Base-by-base conservation (phyloP, 2,329 filamentous ascomycete genomes). In the Hypoxylon sp. region DNA sequence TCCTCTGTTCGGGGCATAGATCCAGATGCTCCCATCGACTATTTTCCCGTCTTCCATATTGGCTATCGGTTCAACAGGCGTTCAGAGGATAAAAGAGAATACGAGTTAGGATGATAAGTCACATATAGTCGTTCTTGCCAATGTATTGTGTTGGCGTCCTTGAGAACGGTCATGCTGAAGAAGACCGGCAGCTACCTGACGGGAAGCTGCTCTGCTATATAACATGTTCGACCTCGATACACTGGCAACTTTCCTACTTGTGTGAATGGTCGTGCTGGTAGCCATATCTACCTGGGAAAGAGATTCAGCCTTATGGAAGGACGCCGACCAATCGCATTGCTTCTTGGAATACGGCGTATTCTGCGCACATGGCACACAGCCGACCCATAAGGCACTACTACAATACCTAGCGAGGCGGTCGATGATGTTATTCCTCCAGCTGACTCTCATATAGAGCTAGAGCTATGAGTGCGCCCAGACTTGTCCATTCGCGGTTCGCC, bases 1-100 rank as follows among this genome's bases (percentile, higher is more conserved):
- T 0, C 79, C 81, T 68, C 82, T 81, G 60, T 83, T 83, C 0
- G 82, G 80, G 7, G 79, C 80, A 61, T 81, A 84, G 70, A 83
- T 80, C 76, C 78, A 85, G 33, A 79, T 76, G 61, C 80, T 84
- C 0, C 76, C 78, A 1, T 77, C 70, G 33, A 83, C 80, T 28
- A 77, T 75, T 36, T 72, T 67, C 7, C 77, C 79, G 68, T 78
- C 67, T 40, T 72, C 66, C 77, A 78, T 77, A 22, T 6, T 57
- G 54, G 24, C 42, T 24, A n/a, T 16, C 16, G 6, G 6, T 8
- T 38, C 20, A 14, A 26, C n/a, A 24, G 11, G 11, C 9, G 18
- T 45, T n/a, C 5, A 20, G 48, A 12, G 20, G 44, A 26, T 2
- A 32, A 7, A 16, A 6, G 44, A 50, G 32, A 33, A 46, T n/a